Base-by-base conservation (phyloP, 1,139 yeast species). In the Pichia norvegensis region DNA sequence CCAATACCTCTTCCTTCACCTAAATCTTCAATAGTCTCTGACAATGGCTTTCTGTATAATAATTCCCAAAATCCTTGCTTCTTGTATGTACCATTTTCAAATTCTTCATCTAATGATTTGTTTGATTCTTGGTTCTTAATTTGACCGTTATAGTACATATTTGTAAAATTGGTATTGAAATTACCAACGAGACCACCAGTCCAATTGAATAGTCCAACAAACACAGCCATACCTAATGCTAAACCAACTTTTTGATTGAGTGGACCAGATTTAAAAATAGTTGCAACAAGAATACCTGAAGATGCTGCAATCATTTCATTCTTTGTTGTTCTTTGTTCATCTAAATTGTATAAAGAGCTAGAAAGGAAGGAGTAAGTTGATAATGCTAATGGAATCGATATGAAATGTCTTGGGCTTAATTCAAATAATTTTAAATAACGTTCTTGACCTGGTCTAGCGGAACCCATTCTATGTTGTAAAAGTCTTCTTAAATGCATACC, bases 11-110 rank as follows among this genome's bases (percentile, higher is more conserved):
- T 70, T 46, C 81, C 81, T 54, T 68, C 78, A 49, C 95, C 95
- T 58, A 85, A 72, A 59, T 80, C 82, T 53, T 79, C 84, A 36
- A 83, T 75, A 19, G 95, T 85, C 67, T 85, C 90, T 33, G 88
- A 79, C 56, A 85, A 68, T 23, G 95, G 95, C 62, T 86, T 78
- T 72, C 95, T 80, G 69, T 80, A 78, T 66, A 81, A 79, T 40
- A 81, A 81, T 55, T 85, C 94, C 88, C 90, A 85, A 69, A 84
- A 84, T 35, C 80, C 79, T 67, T 83, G 92, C 62, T 76, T 75
- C 49, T 67, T 68, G 48, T 58, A 56, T 16, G 58, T 52, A 29
- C 59, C 59, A 41, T 55, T 54, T 17, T 48, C 53, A 41, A 68
- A 70, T 47, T 71, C 70, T 48, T 62, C 68, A 38, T 66, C 67